Conservation (phyloP, 2,329 filamentous ascomycete species). For the Tolypocladium ovalisporum region DNA sequence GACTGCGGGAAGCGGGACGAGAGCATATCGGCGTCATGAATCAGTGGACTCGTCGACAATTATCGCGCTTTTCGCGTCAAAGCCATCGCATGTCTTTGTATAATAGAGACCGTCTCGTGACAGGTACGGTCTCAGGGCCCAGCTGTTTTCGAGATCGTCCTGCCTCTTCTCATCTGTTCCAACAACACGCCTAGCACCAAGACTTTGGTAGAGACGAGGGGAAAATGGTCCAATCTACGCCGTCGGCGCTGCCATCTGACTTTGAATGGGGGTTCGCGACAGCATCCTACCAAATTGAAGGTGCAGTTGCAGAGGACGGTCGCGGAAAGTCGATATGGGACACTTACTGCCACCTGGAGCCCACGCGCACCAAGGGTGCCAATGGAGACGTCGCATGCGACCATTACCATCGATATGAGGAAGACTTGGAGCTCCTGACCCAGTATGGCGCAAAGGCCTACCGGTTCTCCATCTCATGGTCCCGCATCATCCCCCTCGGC, state of each 20-base stretch:
- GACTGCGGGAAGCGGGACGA: neutral
- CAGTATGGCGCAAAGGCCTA: slow-evolving; percentile 47
- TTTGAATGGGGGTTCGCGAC: slow-evolving; percentile 32
- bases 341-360: slow-evolving; percentile 26
- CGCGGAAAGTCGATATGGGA: slow-evolving; percentile 33
- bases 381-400: slow-evolving; percentile 37
- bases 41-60: neutral
- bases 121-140: neutral
- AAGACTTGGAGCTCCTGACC: slow-evolving; percentile 51
- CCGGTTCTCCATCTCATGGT: slow-evolving; percentile 57
- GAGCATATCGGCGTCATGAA: neutral
- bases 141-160: neutral
- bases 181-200: neutral
- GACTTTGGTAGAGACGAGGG: neutral
- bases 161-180: neutral
- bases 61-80: neutral
- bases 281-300: slow-evolving; percentile 33
- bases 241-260: slow-evolving; percentile 17
- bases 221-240: slow-evolving; percentile 4
- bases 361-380: slow-evolving; percentile 25
- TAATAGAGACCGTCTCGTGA: neutral
- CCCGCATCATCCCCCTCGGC: slow-evolving; percentile 53
- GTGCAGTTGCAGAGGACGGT: slow-evolving; percentile 27
- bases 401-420: slow-evolving; percentile 28
- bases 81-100: neutral